Conservation (phyloP, 2,329 filamentous ascomycete genomes). For the Nemania sp. region DNA sequence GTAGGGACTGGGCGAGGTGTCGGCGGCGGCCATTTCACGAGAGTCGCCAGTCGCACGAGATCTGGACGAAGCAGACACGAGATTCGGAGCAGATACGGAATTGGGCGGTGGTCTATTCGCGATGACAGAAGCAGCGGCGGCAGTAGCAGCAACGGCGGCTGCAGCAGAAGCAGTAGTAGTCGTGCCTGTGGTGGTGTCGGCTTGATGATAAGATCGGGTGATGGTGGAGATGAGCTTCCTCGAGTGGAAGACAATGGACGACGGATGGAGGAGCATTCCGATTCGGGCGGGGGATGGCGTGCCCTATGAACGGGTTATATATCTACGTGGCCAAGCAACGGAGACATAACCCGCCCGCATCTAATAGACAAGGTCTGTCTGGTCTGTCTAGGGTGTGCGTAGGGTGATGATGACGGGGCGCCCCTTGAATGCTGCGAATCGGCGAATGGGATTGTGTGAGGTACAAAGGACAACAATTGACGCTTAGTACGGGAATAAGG, state of each 20-base stretch:
- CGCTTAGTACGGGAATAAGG: constrained; percentile 1
- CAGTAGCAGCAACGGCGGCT: background rate
- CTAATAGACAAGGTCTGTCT: too few species aligned
- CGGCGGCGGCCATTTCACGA: too few species aligned
- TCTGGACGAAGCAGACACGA: too few species aligned
- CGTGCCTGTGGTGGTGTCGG: constrained; percentile 25
- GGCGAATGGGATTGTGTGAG: too few species aligned
- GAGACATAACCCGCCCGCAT: too few species aligned
- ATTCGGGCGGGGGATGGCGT: constrained; percentile 34
- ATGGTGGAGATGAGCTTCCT: constrained; percentile 45
- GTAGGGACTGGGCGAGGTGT: constrained; percentile 31
- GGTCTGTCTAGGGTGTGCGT: too few species aligned
- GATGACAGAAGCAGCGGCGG: constrained; percentile 4
- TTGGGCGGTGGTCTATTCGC: too few species aligned
- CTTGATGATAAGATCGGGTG: constrained; percentile 34
- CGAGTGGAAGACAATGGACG: constrained; percentile 46
- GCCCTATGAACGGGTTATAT: constrained; percentile 33
- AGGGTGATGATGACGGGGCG: too few species aligned
- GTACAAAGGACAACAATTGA: too few species aligned
- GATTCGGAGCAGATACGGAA: too few species aligned
- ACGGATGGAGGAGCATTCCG: constrained; percentile 52
- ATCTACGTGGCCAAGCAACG: constrained; percentile 23
- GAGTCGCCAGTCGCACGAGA: too few species aligned
- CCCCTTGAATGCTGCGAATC: too few species aligned
- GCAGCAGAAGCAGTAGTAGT: background rate